phyloP scores from a whole-genome alignment of 2,329 filamentous ascomycete genomes.

The Balansia obtecta region DNA sequence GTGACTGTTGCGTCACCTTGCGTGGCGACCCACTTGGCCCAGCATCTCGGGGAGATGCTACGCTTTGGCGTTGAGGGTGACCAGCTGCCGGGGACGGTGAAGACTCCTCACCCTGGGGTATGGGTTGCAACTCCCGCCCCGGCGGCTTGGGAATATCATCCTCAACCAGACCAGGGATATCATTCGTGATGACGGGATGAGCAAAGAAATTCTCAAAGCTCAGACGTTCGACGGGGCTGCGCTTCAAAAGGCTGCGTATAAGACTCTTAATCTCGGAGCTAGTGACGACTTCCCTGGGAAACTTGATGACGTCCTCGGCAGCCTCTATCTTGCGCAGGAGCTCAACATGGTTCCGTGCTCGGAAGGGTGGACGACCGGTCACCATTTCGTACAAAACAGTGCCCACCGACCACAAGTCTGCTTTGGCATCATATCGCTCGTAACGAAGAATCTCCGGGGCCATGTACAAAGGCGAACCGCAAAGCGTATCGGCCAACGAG shows the following conservation, averaged over 20 bases:
- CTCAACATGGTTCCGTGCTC: conserved; percentile 89
- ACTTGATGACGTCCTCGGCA: conserved; percentile 73
- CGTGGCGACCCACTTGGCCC: conserved; percentile 27
- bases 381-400: conserved; percentile 96
- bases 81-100: conserved; percentile 14
- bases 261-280: conserved; percentile 69
- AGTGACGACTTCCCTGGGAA: conserved; percentile 59
- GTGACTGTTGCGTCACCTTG: conserved; percentile 28
- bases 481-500: conserved; percentile 88
- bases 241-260: conserved; percentile 70
- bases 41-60: conserved; percentile 21
- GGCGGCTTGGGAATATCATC: conserved; percentile 50
- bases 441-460: conserved; percentile 94
- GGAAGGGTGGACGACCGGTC: conserved; percentile 78
- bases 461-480: conserved; percentile 96
- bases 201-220: conserved; percentile 79
- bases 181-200: conserved; percentile 56
- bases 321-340: conserved; percentile 84
- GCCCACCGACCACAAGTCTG: conserved; percentile 94
- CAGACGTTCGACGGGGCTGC: conserved; percentile 73
- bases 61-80: conserved; percentile 25
- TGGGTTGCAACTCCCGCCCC: conserved; percentile 23
- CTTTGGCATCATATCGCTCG: conserved; percentile 93
- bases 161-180: conserved; percentile 70
- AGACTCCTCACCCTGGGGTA: conserved; percentile 18